A percentile compares a stretch with the other conserved stretches of the same genome.
These are phyloP conservation scores for Vigna nakashimae DNA, from an alignment of 306 rosid species.

Conservation along the genomic window DNA sequence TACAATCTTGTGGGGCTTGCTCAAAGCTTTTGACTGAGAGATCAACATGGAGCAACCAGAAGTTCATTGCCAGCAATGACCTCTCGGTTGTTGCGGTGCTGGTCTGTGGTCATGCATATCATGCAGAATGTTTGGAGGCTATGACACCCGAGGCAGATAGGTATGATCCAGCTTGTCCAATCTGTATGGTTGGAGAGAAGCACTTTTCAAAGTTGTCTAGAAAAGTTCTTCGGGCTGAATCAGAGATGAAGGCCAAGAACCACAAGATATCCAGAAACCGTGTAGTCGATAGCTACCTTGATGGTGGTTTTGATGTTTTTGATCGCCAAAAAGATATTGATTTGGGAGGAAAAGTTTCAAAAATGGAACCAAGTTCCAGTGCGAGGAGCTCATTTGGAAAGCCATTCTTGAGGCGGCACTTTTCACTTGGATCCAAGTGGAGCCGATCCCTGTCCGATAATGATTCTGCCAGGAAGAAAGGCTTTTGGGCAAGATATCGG, in stretches of 20 bases:
- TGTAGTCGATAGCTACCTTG: constrained; percentile 75
- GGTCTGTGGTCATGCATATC: constrained; percentile 80
- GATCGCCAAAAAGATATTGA: constrained; percentile 53
- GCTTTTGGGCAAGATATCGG: constrained; percentile 78
- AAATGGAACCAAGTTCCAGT: constrained; percentile 76
- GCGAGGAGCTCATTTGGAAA: constrained; percentile 62
- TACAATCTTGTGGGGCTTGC: constrained; percentile 77
- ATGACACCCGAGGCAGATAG: constrained; percentile 69
- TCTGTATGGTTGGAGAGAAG: constrained; percentile 76
- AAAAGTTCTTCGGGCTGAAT: constrained; percentile 57
- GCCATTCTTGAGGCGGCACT: constrained; percentile 74
- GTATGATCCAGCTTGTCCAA: constrained; percentile 81
- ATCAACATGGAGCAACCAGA: constrained; percentile 78
- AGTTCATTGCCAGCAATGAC: constrained; percentile 59
- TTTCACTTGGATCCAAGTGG: constrained; percentile 80
- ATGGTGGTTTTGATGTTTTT: constrained; percentile 61
- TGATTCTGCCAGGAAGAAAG: constrained; percentile 71
- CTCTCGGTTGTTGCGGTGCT: constrained; percentile 78
- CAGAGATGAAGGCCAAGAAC: constrained; percentile 69
- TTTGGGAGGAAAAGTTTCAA: constrained; percentile 59
- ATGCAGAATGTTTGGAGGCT: constrained; percentile 86
- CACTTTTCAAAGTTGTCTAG: constrained; percentile 61
- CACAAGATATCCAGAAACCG: constrained; percentile 73
- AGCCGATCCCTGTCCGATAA: constrained; percentile 64
- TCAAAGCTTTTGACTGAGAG: constrained; percentile 71